Evolutionary conservation across 1,284 basidiomycete species (phyloP), one percentile per base, ranked within the genome.

Genomic region (Sutorius eximius): DNA sequence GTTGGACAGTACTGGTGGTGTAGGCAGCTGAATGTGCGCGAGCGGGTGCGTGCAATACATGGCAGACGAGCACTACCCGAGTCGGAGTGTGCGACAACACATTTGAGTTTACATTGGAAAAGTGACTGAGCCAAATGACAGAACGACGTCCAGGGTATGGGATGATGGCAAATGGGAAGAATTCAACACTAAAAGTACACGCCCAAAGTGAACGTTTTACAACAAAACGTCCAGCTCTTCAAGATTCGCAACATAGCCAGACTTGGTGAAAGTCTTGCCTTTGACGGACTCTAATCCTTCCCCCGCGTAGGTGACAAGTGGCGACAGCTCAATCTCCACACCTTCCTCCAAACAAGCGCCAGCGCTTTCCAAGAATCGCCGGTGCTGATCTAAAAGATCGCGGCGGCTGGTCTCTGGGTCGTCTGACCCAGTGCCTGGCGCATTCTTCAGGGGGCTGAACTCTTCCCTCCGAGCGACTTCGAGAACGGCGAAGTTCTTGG

Each of bases 361-460:
- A 0, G 91, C 90, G 0, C 63, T 73, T 64, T 87, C 80, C 61
- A 99, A 75, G 85, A 93, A 99, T 41, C 92, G 78, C 66, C 75
- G 81, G 69, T 98, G 94, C 75, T 98, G 93, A n/a, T 86, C 82
- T 51, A 98, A 82, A 52, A 99, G 77, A 76, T 99, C 96, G 46
- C 86, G 80, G 45, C 95, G 81, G 64, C 91, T 95, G 29, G 96
- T 98, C 62, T 89, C 86, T 29, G 95, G 91, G 69, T 93, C 88
- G 72, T 99, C 97, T n/a, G 88, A 81, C n/a, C 90, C 90, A 1
- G 93, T 91, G 0, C 93, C 93, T 1, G 94, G 93, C 2, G 95
- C 96, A 66, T 99, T 99, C 81, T 99, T 99, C 67, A 99, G 76
- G 33, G 95, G 95, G 60, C 91, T 94, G 67, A 99, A 99, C 75